Base-by-base conservation (phyloP, 371 early-diverging fungal genomes). In the Sporodiniella umbellata region DNA sequence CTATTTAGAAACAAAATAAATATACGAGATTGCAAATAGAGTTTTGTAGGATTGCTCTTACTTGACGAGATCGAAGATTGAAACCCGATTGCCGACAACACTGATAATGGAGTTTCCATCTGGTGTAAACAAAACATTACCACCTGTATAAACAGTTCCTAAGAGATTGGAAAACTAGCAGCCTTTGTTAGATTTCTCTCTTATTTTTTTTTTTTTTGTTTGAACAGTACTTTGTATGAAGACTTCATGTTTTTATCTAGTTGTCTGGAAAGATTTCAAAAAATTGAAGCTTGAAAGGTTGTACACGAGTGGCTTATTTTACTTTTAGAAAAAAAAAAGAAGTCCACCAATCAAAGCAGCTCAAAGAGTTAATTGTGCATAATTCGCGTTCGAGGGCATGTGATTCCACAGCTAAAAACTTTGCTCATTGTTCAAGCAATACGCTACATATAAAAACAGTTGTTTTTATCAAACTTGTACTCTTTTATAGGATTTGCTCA, bases 81-180 rank as follows among this genome's bases (percentile, higher is more conserved):
- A 87, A 2, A 97, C 87, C 42, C 96, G 78, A 81, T 96, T 97
- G 40, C 99, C 99, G 11, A 99, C 98, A 1, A 97, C 95, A 65
- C 92, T 93, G 38, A 95, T 61, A 48, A 99, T 69, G 11, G 88
- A 83, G 72, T 95, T 95, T 21, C 96, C 96, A 66, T 96, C 98
- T 15, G 96, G 92, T 26, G 95, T 92, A 68, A 94, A 99, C 26
- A 93, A 70, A 33, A 98, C 68, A 72, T 97, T 98, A 25, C 98
- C 99, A 54, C 87, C 81, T 55, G 88, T 88, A 72, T 96, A 99
- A 14, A 96, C 97, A 10, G 97, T 93, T 25, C 99, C 99, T 64
- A 91, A 92, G 47, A 96, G 72, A 66, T 94, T 94, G 30, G 94
- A 88, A 64, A 96, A 94, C 86, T 90, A 2, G 25, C 10, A 37